Evolutionary conservation across 129 eudicot genomes (phyloP).

Genomic region (Flaveria trinervia): DNA sequence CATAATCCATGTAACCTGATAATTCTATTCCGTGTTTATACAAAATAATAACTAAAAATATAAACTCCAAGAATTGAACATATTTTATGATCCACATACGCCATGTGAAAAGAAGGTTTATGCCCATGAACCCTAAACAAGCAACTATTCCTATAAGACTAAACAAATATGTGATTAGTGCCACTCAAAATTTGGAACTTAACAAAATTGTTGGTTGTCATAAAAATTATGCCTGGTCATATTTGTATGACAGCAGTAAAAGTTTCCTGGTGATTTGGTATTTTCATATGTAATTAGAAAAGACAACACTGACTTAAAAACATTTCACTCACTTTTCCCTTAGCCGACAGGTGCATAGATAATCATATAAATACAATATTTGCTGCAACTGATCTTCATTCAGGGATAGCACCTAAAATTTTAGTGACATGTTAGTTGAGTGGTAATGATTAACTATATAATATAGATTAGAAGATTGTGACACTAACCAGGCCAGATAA

Average conservation of each 20-base stretch:
- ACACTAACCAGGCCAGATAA: conserved; percentile 61
- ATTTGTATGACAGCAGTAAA: background rate
- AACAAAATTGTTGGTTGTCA: background rate
- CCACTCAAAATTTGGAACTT: conserved; percentile 2
- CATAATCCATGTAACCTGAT: background rate
- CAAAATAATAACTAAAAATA: background rate
- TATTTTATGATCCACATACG: conserved; percentile 5
- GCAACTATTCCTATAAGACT: conserved; percentile 17
- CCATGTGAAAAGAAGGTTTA: background rate
- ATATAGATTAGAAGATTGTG: background rate
- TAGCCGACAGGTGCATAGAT: conserved; percentile 54
- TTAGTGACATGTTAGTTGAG: conserved; percentile 17
- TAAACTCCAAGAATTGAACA: background rate
- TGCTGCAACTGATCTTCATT: conserved; percentile 77
- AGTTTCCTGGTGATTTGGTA: conserved; percentile 15
- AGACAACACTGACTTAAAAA: background rate
- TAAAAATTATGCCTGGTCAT: background rate
- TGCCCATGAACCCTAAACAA: conserved; percentile 18
- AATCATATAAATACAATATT: conserved; percentile 67
- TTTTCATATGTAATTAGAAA: conserved; percentile 6
- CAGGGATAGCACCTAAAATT: conserved; percentile 58
- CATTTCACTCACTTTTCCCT: conserved; percentile 50
- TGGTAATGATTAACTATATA: background rate
- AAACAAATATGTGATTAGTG: conserved; percentile 1
- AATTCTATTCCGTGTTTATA: background rate